A percentile compares a stretch with the other conserved stretches of the same genome.
These are phyloP conservation scores for Hyaloperonospora brassicae DNA, from an alignment of 352 stramenopile genomes.

Conservation along the genomic window DNA sequence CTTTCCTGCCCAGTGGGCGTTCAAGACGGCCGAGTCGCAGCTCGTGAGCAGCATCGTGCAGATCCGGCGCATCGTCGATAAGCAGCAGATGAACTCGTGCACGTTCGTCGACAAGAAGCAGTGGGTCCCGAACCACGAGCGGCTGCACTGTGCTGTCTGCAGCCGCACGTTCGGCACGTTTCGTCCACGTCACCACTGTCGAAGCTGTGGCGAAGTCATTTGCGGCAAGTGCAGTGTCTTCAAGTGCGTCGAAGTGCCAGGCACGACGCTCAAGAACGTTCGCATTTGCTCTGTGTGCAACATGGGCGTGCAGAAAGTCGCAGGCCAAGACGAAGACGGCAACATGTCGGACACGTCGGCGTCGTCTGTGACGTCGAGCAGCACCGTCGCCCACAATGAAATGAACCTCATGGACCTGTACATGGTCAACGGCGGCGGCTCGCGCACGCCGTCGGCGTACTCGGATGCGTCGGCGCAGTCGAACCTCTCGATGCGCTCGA, in stretches of 20 bases:
- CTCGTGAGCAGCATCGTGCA: conserved; percentile 72
- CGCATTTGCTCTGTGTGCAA: conserved; percentile 81
- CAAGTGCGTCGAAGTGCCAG: conserved; percentile 71
- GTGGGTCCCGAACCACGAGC: conserved; percentile 74
- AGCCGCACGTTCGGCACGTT: conserved; percentile 67
- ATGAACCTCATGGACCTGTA: conserved; percentile 84
- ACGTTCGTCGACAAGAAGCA: conserved; percentile 77
- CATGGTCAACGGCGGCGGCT: conserved; percentile 39
- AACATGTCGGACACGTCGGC: conserved; percentile 70
- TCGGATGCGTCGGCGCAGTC: conserved; percentile 67
- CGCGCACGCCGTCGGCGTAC: conserved; percentile 64
- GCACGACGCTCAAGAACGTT: conserved; percentile 74
- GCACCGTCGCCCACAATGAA: conserved; percentile 73
- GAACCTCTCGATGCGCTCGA: conserved; percentile 74
- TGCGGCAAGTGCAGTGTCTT: conserved; percentile 83
- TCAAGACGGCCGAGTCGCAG: conserved; percentile 78
- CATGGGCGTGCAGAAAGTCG: conserved; percentile 70
- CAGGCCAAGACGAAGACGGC: conserved; percentile 29
- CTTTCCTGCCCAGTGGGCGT: conserved; percentile 73
- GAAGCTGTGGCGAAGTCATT: conserved; percentile 84
- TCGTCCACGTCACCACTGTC: conserved; percentile 76
- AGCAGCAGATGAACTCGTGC: conserved; percentile 81
- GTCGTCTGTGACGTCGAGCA: conserved; percentile 70
- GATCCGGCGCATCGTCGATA: conserved; percentile 73
- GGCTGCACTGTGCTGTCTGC: conserved; percentile 67